Conservation (phyloP, 2,329 filamentous ascomycete genomes). For the Didymella sp. region DNA sequence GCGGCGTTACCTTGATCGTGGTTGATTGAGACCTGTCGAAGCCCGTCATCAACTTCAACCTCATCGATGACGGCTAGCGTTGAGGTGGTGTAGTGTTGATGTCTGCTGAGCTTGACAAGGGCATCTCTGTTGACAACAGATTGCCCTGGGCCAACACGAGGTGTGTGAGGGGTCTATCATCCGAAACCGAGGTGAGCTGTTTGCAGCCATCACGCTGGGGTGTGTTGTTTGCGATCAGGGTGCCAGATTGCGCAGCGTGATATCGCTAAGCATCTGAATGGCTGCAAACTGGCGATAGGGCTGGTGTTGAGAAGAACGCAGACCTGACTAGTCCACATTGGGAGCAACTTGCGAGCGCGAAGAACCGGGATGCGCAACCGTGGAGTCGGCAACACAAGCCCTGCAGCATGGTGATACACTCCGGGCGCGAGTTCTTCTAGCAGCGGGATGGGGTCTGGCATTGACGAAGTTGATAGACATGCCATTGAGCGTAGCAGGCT, state of each 20-base stretch:
- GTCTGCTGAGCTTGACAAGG: background rate
- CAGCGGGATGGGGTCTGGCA: constrained; percentile 1
- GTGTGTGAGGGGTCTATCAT: constrained; percentile 4
- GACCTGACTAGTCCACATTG: constrained; percentile 6
- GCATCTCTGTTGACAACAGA: background rate
- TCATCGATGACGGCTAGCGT: background rate
- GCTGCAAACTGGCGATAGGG: constrained; percentile 19
- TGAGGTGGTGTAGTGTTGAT: background rate
- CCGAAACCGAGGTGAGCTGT: constrained; percentile 21
- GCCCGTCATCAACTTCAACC: background rate
- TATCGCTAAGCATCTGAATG: constrained; percentile 23
- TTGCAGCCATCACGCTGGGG: constrained; percentile 6
- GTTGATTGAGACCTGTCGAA: background rate
- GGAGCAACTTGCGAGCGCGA: constrained; percentile 23
- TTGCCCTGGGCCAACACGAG: background rate
- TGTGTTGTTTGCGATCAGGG: constrained; percentile 4
- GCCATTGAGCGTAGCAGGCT: background rate
- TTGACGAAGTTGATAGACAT: background rate
- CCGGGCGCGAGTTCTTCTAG: constrained; percentile 9
- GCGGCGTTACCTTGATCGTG: background rate
- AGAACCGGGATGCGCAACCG: constrained; percentile 13
- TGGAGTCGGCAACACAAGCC: constrained; percentile 16
- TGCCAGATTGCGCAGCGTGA: constrained; percentile 10
- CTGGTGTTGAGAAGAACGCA: constrained; percentile 31
- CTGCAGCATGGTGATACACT: constrained; percentile 13